phyloP scores from a whole-genome alignment of 352 stramenopile species.

The Globisporangium cylindrosporum region DNA sequence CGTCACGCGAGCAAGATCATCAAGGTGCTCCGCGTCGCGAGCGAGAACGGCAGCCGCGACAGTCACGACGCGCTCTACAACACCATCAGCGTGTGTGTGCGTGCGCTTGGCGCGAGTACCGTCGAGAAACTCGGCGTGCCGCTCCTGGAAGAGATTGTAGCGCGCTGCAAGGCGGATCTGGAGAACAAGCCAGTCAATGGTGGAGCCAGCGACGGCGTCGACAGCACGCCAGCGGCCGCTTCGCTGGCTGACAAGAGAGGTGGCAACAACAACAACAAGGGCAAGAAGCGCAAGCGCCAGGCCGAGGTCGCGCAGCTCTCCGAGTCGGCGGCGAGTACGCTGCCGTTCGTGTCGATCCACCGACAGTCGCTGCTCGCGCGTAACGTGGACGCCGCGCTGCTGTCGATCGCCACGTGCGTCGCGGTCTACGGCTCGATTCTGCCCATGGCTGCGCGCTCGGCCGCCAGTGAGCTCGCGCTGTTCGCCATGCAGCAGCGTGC shows the following conservation, averaged over 20 bases:
- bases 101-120: slow-evolving; percentile 57
- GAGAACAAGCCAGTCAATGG: slow-evolving; percentile 17
- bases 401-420: slow-evolving; percentile 52
- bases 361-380: slow-evolving; percentile 35
- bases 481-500: slow-evolving; percentile 37
- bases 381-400: slow-evolving; percentile 52
- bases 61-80: slow-evolving; percentile 47
- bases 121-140: slow-evolving; percentile 70
- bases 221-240: not conserved
- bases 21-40: slow-evolving; percentile 56
- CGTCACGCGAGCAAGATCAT: slow-evolving; percentile 67
- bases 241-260: slow-evolving; percentile 16
- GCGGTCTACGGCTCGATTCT: slow-evolving; percentile 62
- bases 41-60: slow-evolving; percentile 35
- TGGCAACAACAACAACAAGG: slow-evolving; percentile 38
- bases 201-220: not conserved
- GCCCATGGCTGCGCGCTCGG: slow-evolving; percentile 35
- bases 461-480: slow-evolving; percentile 40
- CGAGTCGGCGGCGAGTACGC: slow-evolving; percentile 25
- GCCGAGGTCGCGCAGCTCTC: slow-evolving; percentile 49
- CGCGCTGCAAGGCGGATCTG: slow-evolving; percentile 51
- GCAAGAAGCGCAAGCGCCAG: slow-evolving; percentile 85
- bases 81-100: slow-evolving; percentile 47
- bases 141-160: slow-evolving; percentile 58
- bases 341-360: slow-evolving; percentile 57